Percentiles rank a stretch among this genome's conserved stretches.
Conservation (phyloP, 2,329 filamentous ascomycete species). For the Myotisia sp. region DNA sequence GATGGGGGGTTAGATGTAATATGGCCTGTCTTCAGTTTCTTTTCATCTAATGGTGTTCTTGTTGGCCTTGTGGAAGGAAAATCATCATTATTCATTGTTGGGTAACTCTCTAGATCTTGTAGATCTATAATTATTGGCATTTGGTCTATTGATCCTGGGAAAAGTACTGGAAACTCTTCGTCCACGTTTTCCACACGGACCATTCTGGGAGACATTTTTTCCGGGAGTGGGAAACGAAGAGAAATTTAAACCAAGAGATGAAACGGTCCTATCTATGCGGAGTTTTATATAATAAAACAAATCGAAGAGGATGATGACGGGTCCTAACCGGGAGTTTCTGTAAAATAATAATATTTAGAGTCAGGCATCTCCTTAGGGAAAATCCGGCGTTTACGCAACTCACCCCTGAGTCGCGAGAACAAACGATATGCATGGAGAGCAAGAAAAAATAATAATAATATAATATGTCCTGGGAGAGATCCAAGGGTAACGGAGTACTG, state of each 20-base stretch:
- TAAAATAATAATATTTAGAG: too few relatives aligned
- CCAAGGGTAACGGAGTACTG: neutral
- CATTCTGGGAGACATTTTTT: too few relatives aligned
- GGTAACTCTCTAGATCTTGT: slow-evolving; percentile 11
- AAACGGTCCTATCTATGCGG: too few relatives aligned
- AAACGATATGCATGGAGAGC: slow-evolving; percentile 2
- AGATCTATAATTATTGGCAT: slow-evolving; percentile 29
- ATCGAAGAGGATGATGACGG: too few relatives aligned
- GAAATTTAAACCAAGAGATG: too few relatives aligned
- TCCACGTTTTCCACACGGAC: too few relatives aligned
- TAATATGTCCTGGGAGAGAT: neutral
- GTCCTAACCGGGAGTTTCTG: too few relatives aligned
- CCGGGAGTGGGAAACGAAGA: too few relatives aligned
- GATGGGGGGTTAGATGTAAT: too few relatives aligned
- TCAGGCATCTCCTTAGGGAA: slow-evolving; percentile 12
- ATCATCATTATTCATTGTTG: too few relatives aligned
- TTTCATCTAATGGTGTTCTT: neutral
- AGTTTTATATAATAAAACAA: too few relatives aligned
- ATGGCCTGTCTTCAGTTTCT: neutral
- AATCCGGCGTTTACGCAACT: slow-evolving; percentile 9
- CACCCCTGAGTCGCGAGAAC: slow-evolving; percentile 7
- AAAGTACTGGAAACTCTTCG: slow-evolving; percentile 13
- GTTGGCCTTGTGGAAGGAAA: neutral
- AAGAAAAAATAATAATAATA: slow-evolving; percentile 1
- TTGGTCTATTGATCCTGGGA: slow-evolving; percentile 31